These are phyloP conservation scores for Picea abies DNA, from an alignment of 83 land plant species.

Conservation along the genomic window DNA sequence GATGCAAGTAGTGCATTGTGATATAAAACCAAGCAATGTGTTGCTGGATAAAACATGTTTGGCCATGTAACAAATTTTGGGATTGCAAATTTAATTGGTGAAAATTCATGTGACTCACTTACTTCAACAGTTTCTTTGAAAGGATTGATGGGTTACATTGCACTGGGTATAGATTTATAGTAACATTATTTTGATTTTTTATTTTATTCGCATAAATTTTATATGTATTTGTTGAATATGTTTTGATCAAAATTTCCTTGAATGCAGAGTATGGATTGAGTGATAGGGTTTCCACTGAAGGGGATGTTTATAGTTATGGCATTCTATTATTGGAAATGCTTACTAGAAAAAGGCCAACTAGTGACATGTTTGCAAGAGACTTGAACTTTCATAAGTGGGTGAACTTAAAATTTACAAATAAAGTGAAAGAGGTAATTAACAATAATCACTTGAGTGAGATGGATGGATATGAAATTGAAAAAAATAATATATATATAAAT, in stretches of 20 bases:
- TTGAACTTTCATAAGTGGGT: conserved; percentile 10
- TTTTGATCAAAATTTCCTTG: neutral
- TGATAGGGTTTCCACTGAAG: conserved; percentile 1
- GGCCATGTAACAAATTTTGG: conserved; percentile 19
- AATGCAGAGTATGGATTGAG: conserved; percentile 22
- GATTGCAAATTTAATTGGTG: neutral
- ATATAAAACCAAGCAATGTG: neutral
- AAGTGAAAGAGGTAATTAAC: neutral
- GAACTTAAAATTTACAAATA: neutral
- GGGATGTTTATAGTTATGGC: conserved; percentile 26
- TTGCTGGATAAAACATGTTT: conserved; percentile 7
- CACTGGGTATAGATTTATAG: conserved; percentile 18
- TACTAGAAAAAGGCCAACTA: conserved; percentile 23
- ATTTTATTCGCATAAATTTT: neutral
- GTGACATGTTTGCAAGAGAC: neutral
- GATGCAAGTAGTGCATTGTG: neutral
- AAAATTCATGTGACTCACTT: neutral
- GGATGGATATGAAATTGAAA: neutral
- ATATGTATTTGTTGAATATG: neutral
- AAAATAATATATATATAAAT: neutral
- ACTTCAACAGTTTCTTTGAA: too few species aligned
- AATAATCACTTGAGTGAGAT: neutral
- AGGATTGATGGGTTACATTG: conserved; percentile 12
- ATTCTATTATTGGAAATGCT: conserved; percentile 20
- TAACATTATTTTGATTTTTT: neutral